phyloP scores from a whole-genome alignment of 1,284 basidiomycete species.

The Naganishia cerealis region DNA sequence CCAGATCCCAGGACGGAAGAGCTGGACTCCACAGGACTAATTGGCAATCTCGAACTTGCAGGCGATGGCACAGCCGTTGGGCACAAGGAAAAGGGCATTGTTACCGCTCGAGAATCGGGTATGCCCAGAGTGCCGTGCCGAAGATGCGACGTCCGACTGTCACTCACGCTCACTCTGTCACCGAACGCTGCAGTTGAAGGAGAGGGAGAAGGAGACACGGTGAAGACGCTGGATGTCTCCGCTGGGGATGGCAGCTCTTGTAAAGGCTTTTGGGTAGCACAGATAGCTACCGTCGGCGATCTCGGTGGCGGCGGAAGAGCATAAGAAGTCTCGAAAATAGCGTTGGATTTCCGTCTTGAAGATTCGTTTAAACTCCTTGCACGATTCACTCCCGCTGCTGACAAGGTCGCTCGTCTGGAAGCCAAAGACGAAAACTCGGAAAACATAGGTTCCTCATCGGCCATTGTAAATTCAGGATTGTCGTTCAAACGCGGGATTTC shows the following conservation, averaged over 20 bases:
- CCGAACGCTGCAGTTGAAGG: constrained; percentile 21
- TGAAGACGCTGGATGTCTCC: background rate
- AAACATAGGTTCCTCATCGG: constrained; percentile 17
- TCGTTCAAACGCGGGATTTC: constrained; percentile 6
- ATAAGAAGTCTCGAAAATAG: constrained; percentile 18
- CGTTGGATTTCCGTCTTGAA: constrained; percentile 18
- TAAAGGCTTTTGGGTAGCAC: constrained; percentile 11
- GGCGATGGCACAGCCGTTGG: background rate
- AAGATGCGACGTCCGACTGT: background rate
- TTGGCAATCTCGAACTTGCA: constrained; percentile 21
- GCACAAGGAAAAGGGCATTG: constrained; percentile 11
- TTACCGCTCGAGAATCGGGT: constrained; percentile 22
- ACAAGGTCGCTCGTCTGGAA: constrained; percentile 9
- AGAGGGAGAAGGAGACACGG: constrained; percentile 23
- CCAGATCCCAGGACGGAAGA: background rate
- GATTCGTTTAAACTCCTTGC: constrained; percentile 21
- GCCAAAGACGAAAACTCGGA: constrained; percentile 20
- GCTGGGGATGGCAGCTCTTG: constrained; percentile 24
- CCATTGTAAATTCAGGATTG: background rate
- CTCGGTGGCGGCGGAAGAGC: constrained; percentile 23
- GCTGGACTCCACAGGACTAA: constrained; percentile 14
- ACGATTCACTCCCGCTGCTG: constrained; percentile 17
- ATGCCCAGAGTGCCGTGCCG: constrained; percentile 5
- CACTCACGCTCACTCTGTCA: constrained; percentile 6
- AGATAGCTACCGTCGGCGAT: background rate